A percentile compares a stretch with the other conserved stretches of the same genome.
Conservation (phyloP, 495 filamentous ascomycete species). For the Trichoderma orchidacearum region DNA sequence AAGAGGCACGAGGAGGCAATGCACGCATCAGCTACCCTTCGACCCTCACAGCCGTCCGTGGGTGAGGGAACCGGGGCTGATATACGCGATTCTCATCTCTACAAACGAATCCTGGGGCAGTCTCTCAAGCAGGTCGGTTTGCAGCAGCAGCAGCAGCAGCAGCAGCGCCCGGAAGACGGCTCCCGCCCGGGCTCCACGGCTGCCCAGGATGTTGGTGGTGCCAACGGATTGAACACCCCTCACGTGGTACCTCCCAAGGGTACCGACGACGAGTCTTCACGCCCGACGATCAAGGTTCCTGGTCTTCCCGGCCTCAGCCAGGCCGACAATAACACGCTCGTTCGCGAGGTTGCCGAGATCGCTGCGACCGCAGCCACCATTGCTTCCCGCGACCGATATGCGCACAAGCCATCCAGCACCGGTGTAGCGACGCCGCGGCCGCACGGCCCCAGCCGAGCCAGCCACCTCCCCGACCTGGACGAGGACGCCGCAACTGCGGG, state of each 20-base stretch:
- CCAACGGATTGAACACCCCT: constrained; percentile 29
- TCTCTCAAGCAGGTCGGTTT: constrained; percentile 70
- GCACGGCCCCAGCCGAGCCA: neutral
- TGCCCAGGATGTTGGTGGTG: constrained; percentile 6
- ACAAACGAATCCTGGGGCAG: constrained; percentile 86
- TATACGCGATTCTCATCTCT: constrained; percentile 75
- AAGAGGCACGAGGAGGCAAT: constrained; percentile 48
- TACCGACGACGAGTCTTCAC: constrained; percentile 24
- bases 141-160: too few relatives aligned
- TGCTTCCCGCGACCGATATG: constrained; percentile 55
- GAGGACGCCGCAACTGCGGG: neutral
- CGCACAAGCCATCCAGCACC: constrained; percentile 5
- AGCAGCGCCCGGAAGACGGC: constrained; percentile 28
- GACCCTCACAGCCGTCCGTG: constrained; percentile 13
- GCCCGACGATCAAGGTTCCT: constrained; percentile 37
- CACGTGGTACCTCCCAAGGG: constrained; percentile 63
- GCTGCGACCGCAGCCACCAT: constrained; percentile 83
- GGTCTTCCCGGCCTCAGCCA: constrained; percentile 61
- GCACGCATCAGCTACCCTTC: constrained; percentile 3
- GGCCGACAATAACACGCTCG: constrained; percentile 65
- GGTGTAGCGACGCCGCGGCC: constrained; percentile 4
- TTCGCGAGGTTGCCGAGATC: constrained; percentile 77
- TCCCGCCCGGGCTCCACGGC: constrained; percentile 25
- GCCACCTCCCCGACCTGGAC: neutral
- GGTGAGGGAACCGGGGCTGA: constrained; percentile 30